Conservation (phyloP, 805 yeast genomes). For the Saccharomycopsis schoenii region DNA sequence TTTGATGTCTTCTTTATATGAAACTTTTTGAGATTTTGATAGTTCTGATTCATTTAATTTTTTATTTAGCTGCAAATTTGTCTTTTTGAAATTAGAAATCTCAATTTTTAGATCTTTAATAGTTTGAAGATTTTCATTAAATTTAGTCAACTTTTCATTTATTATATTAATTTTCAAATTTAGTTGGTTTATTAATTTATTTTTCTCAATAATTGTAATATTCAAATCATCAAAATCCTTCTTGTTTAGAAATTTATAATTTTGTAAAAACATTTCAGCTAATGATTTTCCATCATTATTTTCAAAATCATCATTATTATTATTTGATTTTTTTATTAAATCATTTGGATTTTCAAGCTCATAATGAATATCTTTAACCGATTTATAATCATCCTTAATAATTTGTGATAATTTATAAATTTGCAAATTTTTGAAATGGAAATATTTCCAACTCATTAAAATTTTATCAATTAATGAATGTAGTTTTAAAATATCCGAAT, state of each 20-base stretch:
- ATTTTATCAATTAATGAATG: background rate
- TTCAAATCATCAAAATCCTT: background rate
- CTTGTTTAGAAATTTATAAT: background rate
- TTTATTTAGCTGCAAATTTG: background rate
- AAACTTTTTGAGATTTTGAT: background rate
- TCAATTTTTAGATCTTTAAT: background rate
- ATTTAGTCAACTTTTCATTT: background rate
- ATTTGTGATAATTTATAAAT: background rate
- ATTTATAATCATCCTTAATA: background rate
- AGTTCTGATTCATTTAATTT: background rate
- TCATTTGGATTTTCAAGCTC: constrained; percentile 1
- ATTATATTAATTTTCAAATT: background rate
- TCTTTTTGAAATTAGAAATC: background rate
- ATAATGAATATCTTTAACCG: background rate
- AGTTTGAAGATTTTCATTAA: background rate
- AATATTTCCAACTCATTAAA: background rate
- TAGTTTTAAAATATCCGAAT: background rate
- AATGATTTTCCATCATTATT: background rate
- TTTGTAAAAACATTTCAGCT: background rate
- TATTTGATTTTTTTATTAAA: background rate
- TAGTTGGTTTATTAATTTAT: background rate
- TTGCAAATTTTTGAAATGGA: background rate
- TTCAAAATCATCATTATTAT: background rate
- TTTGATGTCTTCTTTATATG: background rate
- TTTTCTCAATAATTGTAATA: background rate